Conservation (phyloP, 768 basidiomycete genomes). For the Porphyrellus cyaneotinctus region DNA sequence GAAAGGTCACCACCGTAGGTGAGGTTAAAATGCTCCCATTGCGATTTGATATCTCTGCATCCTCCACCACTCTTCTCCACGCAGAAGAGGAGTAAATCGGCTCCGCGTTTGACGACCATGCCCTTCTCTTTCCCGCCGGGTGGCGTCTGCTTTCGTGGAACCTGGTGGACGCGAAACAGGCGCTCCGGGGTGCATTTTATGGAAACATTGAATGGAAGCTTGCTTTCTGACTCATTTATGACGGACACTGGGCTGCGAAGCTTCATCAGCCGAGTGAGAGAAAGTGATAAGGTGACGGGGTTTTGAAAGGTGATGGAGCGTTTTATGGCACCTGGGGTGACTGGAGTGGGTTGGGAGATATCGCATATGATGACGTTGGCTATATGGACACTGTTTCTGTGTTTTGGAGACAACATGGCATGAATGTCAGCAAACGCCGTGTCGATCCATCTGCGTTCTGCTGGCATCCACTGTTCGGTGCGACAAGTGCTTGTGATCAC, state of each 20-base stretch:
- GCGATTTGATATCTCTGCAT: conserved; percentile 9
- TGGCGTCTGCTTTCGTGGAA: conserved; percentile 5
- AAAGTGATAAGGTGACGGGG: conserved; percentile 10
- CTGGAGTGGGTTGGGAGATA: conserved; percentile 3
- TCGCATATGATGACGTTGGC: conserved; percentile 26
- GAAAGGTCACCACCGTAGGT: conserved; percentile 26
- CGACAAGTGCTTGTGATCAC: conserved; percentile 21
- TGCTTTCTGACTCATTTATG: background rate
- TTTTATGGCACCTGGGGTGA: background rate
- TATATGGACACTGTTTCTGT: background rate
- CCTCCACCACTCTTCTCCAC: conserved; percentile 5
- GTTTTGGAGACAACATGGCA: conserved; percentile 14
- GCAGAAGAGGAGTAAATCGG: conserved; percentile 24
- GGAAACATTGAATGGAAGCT: conserved; percentile 18
- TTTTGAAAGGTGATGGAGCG: conserved; percentile 17
- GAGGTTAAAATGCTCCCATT: conserved; percentile 24
- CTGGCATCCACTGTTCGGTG: conserved; percentile 24
- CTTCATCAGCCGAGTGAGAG: conserved; percentile 2
- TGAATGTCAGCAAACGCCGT: conserved; percentile 20
- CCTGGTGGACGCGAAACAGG: conserved; percentile 19
- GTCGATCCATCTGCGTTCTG: conserved; percentile 21
- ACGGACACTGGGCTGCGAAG: conserved; percentile 16
- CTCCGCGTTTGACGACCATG: conserved; percentile 18
- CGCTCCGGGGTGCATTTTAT: conserved; percentile 14
- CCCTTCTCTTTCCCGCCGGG: background rate